Evolutionary conservation across 1,284 basidiomycete genomes (phyloP), one percentile per base, ranked within the genome.

Genomic region (Ceratobasidium sp.): DNA sequence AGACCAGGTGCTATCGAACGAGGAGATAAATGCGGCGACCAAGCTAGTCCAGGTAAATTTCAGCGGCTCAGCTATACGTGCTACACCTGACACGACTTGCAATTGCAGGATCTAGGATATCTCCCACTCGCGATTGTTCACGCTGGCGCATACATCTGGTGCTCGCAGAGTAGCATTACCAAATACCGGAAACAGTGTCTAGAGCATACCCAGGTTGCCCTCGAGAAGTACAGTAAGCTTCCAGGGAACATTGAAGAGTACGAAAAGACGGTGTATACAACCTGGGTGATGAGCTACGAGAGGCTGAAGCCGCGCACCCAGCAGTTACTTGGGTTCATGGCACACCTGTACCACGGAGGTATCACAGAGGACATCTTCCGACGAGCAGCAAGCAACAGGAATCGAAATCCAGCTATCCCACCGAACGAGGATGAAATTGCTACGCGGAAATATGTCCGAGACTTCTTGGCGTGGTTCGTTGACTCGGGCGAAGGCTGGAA

Each of bases 141-240:
- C 39, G 39, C 62, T n/a, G 62, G 62, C 39, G 41, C 39, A 64
- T 64, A 64, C 13, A 64, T 64, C 22, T 22, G 4, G 4, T 48
- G 37, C 41, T 46, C 39, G 1, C 6, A 46, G 3, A n/a, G 0
- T 48, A 64, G 13, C 11, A 48, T 64, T 9, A 2, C n/a, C 7
- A 1, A 64, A 24, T 64, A 64, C 43, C 16, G 62, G n/a, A 9
- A 48, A 0, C n/a, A 41, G n/a, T 64, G 16, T 48, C 11, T 24
- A 8, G 37, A 43, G 13, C 16, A 48, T 3, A 19, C 16, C 1
- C 37, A 48, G 8, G 13, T 5, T 3, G 37, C 27, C 2, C 41
- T 46, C 4, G 41, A 46, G 37, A 29, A 14, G 41, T 64, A 64
- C 41, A 41, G 24, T 24, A 24, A 48, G 24, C 43, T 64, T 2